Percentiles rank a stretch among this genome's conserved stretches.
These are phyloP conservation scores for Russula griseocarnosa DNA, from an alignment of 768 basidiomycete genomes.

Conservation along the genomic window DNA sequence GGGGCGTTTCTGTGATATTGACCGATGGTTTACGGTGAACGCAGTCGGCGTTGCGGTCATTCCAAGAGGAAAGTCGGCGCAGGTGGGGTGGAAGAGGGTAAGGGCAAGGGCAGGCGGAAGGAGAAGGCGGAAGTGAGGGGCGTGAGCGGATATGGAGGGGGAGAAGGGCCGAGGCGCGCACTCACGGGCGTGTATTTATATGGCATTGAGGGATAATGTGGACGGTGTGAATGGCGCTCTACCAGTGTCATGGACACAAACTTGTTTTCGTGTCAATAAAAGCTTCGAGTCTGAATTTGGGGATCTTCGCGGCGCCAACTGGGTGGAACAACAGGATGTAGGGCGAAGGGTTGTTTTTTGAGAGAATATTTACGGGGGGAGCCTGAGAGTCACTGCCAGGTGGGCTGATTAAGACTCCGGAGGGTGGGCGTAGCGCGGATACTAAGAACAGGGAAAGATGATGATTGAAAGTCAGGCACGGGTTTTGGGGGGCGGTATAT, in stretches of 20 bases:
- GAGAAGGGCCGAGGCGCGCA: slow-evolving; percentile 11
- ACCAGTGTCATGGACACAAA: slow-evolving; percentile 28
- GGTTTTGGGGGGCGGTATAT: slow-evolving; percentile 11
- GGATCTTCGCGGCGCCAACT: slow-evolving; percentile 8
- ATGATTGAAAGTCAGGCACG: slow-evolving; percentile 17
- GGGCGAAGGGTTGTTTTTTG: not conserved
- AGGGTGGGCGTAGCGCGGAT: slow-evolving; percentile 20
- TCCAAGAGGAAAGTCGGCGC: slow-evolving; percentile 6
- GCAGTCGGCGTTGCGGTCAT: slow-evolving; percentile 13
- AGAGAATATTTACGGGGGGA: not conserved
- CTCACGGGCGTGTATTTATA: slow-evolving; percentile 29
- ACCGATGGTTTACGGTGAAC: not conserved
- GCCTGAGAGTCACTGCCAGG: not conserved
- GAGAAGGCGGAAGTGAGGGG: slow-evolving; percentile 1
- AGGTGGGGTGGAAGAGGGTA: slow-evolving; percentile 1
- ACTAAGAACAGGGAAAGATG: not conserved
- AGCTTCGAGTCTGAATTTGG: not conserved
- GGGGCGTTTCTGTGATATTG: slow-evolving; percentile 22
- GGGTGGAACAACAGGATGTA: not conserved
- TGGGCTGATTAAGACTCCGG: slow-evolving; percentile 11
- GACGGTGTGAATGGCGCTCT: slow-evolving; percentile 20
- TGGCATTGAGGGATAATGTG: slow-evolving; percentile 21
- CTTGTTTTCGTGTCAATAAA: slow-evolving; percentile 6
- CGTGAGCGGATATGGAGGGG: slow-evolving; percentile 7
- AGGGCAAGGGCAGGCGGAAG: not conserved